A percentile compares a stretch with the other conserved stretches of the same genome.
phyloP scores from a whole-genome alignment of 805 yeast species.

The Starmerella scarabaei region DNA sequence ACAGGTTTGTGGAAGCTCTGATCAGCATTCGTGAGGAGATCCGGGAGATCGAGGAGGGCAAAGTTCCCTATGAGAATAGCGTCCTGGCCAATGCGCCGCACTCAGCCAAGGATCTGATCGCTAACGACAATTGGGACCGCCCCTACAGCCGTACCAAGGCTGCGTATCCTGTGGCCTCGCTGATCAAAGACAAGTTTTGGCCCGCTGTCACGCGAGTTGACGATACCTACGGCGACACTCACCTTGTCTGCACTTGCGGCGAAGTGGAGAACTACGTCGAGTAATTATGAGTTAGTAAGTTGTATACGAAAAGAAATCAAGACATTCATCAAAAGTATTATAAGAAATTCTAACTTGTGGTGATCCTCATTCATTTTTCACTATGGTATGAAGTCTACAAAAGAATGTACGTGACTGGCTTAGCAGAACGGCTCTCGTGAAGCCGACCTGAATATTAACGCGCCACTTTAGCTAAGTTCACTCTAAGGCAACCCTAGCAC shows the following conservation, averaged over 20 bases:
- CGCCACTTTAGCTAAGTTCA: constrained; percentile 15
- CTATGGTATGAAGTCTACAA: neutral
- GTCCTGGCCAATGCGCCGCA: constrained; percentile 89
- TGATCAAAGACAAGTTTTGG: constrained; percentile 77
- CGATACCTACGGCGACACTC: constrained; percentile 88
- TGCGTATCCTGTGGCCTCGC: constrained; percentile 73
- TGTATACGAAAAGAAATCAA: neutral
- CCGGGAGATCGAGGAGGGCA: constrained; percentile 52
- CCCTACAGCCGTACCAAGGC: constrained; percentile 90
- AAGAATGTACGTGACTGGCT: constrained; percentile 18
- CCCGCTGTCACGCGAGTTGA: constrained; percentile 87
- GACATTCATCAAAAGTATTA: neutral
- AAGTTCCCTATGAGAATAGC: constrained; percentile 42
- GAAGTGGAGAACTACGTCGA: constrained; percentile 20
- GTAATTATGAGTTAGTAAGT: neutral
- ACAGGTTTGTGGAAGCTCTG: constrained; percentile 80
- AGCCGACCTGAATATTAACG: constrained; percentile 17
- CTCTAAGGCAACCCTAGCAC: constrained; percentile 27
- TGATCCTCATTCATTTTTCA: neutral
- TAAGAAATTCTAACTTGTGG: neutral
- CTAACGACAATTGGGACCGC: constrained; percentile 59
- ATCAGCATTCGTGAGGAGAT: constrained; percentile 75
- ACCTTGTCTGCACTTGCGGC: constrained; percentile 79
- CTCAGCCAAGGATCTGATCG: constrained; percentile 62
- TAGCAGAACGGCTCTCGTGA: constrained; percentile 15